Conservation (phyloP, 805 yeast species). For the Starmerella potacharoeniae region DNA sequence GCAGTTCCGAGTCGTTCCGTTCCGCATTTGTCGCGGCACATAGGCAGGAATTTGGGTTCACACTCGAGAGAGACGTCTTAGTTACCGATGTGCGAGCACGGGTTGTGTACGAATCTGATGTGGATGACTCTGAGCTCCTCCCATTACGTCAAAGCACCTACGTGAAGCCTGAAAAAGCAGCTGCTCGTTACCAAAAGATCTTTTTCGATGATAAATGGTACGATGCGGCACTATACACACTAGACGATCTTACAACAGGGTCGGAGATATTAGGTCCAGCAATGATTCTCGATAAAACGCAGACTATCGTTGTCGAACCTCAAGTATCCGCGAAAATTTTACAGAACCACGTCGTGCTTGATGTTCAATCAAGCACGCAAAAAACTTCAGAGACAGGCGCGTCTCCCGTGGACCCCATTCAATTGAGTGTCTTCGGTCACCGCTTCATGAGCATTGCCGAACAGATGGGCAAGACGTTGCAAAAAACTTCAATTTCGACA, state of each 20-base stretch:
- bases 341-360: conserved; percentile 50
- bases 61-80: conserved; percentile 45
- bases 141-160: neutral
- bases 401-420: conserved; percentile 48
- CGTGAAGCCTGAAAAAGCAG: neutral
- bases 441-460: conserved; percentile 86
- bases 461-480: conserved; percentile 73
- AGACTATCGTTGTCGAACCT: conserved; percentile 66
- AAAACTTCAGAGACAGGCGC: neutral
- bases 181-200: conserved; percentile 32
- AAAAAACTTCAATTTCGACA: conserved; percentile 69
- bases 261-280: conserved; percentile 56
- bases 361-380: conserved; percentile 11
- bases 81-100: conserved; percentile 68
- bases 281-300: conserved; percentile 67
- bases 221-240: conserved; percentile 43
- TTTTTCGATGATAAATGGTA: conserved; percentile 45
- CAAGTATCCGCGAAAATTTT: conserved; percentile 44
- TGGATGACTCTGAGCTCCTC: neutral
- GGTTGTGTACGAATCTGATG: conserved; percentile 30
- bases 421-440: conserved; percentile 67
- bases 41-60: conserved; percentile 62
- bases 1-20: conserved; percentile 11
- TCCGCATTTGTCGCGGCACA: conserved; percentile 45
- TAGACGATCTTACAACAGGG: conserved; percentile 47